Evolutionary conservation across 2,329 filamentous ascomycete species (phyloP).

Genomic region (Periconia macrospinosa): DNA sequence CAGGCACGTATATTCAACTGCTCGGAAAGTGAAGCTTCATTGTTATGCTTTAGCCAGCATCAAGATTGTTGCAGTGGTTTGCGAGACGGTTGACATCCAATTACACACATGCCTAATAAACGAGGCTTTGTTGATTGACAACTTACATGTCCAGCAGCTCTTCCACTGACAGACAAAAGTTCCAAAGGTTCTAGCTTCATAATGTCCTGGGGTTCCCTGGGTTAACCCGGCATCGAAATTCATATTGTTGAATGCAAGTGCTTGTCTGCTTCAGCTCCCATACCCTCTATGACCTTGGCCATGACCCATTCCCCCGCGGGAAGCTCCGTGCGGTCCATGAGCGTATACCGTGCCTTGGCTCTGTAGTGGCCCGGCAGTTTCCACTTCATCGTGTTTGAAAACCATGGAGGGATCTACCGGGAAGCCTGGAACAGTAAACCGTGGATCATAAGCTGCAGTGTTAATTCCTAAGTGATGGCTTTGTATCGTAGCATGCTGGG

Average conservation of each 20-base stretch:
- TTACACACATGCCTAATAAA: background rate
- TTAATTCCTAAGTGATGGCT: slow-evolving; percentile 34
- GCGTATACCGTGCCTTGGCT: slow-evolving; percentile 13
- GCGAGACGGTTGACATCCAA: background rate
- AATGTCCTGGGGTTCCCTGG: background rate
- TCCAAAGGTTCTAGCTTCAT: background rate
- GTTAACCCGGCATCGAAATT: background rate
- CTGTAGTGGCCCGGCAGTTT: slow-evolving; percentile 14
- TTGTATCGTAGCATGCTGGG: slow-evolving; percentile 32
- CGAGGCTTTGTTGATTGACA: background rate
- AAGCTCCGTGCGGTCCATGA: slow-evolving; percentile 6
- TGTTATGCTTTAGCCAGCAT: background rate
- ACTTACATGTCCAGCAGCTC: background rate
- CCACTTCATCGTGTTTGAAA: slow-evolving; percentile 29
- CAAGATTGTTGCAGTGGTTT: background rate
- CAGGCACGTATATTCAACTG: background rate
- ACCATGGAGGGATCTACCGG: slow-evolving; percentile 40
- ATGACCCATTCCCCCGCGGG: slow-evolving; percentile 13
- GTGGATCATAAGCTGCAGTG: slow-evolving; percentile 34
- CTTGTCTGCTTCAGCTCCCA: slow-evolving; percentile 12
- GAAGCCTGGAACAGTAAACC: slow-evolving; percentile 35
- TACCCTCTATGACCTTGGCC: slow-evolving; percentile 16
- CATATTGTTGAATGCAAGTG: background rate
- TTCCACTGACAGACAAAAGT: background rate
- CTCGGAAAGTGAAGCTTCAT: background rate